Evolutionary conservation across 1,284 basidiomycete genomes (phyloP).

Genomic region (Fomitopsis palustris): DNA sequence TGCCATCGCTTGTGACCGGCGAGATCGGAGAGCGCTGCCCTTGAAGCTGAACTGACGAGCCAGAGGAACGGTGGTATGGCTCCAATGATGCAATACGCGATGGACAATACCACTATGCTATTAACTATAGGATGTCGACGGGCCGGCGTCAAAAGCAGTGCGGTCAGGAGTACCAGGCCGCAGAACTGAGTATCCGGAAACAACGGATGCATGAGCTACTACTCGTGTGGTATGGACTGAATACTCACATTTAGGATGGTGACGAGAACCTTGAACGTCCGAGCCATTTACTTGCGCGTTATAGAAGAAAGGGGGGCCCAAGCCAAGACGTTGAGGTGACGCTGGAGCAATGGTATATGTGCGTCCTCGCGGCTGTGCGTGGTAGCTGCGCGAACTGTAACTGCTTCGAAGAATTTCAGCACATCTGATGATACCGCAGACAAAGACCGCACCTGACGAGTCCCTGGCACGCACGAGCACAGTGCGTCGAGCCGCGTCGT

Average conservation of each 20-base stretch:
- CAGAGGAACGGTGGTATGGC: constrained; percentile 17
- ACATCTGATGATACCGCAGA: not conserved
- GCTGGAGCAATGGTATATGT: not conserved
- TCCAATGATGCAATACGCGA: constrained; percentile 19
- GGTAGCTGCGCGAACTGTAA: not conserved
- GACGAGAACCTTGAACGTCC: constrained; percentile 13
- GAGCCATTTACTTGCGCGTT: not conserved
- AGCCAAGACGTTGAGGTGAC: not conserved
- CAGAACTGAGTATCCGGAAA: constrained; percentile 7
- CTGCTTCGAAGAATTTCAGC: not conserved
- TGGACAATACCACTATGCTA: constrained; percentile 17
- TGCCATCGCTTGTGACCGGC: not conserved
- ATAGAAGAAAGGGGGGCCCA: not conserved
- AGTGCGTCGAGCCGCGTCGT: too few relatives aligned
- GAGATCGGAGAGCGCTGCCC: not conserved
- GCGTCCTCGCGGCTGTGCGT: not conserved
- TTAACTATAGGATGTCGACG: constrained; percentile 25
- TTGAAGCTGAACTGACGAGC: not conserved
- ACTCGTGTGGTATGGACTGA: not conserved
- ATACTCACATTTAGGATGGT: constrained; percentile 20
- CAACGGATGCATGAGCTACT: not conserved
- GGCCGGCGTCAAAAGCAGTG: constrained; percentile 22
- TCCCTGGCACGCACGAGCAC: too few relatives aligned
- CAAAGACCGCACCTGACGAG: not conserved
- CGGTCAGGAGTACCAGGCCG: constrained; percentile 16